A percentile compares a stretch with the other conserved stretches of the same genome.
Evolutionary conservation across 164 flowering plant genomes (phyloP).

Genomic region (Taxillus chinensis): DNA sequence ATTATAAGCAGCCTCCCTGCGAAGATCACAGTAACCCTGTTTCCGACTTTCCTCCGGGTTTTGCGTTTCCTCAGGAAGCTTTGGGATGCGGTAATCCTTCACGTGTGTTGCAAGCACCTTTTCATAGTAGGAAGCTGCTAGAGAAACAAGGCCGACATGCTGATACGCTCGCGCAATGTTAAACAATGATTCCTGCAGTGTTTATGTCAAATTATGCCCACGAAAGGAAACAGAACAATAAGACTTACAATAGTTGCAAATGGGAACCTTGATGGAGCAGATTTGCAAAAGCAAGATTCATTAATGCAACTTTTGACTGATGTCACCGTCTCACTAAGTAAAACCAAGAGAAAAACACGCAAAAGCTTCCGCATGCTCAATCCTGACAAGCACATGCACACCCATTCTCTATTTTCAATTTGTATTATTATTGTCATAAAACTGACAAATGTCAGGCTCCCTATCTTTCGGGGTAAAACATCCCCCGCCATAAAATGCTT

Average conservation of each 20-base stretch:
- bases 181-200: conserved; percentile 66
- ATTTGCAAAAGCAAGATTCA: too few relatives aligned
- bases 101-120: conserved; percentile 55
- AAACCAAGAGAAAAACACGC: too few relatives aligned
- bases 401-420: too few relatives aligned
- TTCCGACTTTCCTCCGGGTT: conserved; percentile 21
- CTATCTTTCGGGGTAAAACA: too few relatives aligned
- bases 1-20: conserved; percentile 84
- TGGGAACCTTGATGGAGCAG: background rate
- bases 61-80: conserved; percentile 43
- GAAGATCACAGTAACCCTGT: conserved; percentile 66
- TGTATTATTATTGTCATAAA: too few relatives aligned
- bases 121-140: conserved; percentile 70
- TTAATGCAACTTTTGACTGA: too few relatives aligned
- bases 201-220: background rate
- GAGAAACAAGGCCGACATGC: conserved; percentile 70
- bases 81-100: conserved; percentile 65
- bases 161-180: conserved; percentile 89
- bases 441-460: too few relatives aligned
- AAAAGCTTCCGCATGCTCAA: too few relatives aligned
- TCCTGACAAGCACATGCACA: too few relatives aligned
- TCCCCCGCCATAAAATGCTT: too few relatives aligned
- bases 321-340: too few relatives aligned
- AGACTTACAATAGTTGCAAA: background rate
- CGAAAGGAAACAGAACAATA: too few relatives aligned